Percentiles rank a stretch among this genome's conserved stretches.
phyloP scores from a whole-genome alignment of 176 grass and related monocot species.

The Bolboschoenus planiculmis region DNA sequence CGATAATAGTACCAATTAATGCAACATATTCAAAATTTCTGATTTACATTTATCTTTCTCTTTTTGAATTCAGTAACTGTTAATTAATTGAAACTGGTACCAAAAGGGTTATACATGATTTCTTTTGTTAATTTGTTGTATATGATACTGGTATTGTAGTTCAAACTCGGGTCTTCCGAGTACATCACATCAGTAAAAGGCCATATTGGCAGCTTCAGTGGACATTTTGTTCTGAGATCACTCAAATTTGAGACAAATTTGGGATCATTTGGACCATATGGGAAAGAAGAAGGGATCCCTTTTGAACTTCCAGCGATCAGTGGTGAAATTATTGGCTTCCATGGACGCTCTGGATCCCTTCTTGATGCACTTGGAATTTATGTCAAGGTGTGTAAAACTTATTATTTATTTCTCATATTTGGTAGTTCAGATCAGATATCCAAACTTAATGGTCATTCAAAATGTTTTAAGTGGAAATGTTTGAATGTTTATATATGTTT shows the following conservation, averaged over 20 bases:
- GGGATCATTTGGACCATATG: conserved; percentile 37
- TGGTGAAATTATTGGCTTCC: conserved; percentile 48
- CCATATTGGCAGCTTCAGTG: conserved; percentile 11
- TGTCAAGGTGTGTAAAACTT: conserved; percentile 14
- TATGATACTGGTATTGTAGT: not conserved
- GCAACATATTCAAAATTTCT: no score
- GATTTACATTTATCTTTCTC: no score
- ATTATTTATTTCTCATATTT: not conserved
- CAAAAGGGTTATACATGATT: no score
- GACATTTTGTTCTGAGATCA: conserved; percentile 24
- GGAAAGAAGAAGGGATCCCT: conserved; percentile 23
- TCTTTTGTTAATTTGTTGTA: not conserved
- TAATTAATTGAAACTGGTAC: no score
- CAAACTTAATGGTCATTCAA: no score
- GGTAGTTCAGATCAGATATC: no score
- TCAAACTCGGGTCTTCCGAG: conserved; percentile 29
- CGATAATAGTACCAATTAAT: no score
- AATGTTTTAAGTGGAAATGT: no score
- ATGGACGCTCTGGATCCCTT: conserved; percentile 26
- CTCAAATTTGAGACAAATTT: conserved; percentile 34
- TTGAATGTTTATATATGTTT: not conserved
- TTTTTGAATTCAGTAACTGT: no score
- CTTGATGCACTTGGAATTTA: conserved; percentile 42
- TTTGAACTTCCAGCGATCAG: conserved; percentile 36
- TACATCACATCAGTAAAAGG: conserved; percentile 28